Percentiles rank a stretch among this genome's conserved stretches.
Evolutionary conservation across 1,284 basidiomycete genomes (phyloP).

Genomic region (Fomitopsis pinicola): DNA sequence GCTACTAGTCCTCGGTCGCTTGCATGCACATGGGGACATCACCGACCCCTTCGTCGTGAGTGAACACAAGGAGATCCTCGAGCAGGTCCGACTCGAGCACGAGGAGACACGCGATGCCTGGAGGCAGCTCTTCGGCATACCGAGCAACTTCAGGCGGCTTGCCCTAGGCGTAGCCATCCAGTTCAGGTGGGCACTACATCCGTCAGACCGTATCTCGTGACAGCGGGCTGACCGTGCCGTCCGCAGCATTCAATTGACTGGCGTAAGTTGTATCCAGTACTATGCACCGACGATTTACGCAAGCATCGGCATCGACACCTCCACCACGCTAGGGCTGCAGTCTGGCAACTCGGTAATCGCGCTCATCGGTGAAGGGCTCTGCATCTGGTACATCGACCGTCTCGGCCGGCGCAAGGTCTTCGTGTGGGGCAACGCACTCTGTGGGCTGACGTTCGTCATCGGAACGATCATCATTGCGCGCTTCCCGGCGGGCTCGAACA

Average conservation of each 20-base stretch:
- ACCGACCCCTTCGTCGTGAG: slow-evolving; percentile 42
- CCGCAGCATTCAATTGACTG: slow-evolving; percentile 39
- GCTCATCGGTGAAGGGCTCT: slow-evolving; percentile 51
- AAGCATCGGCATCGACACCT: slow-evolving; percentile 39
- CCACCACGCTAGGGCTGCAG: slow-evolving; percentile 47
- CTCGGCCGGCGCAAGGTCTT: slow-evolving; percentile 50
- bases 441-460: slow-evolving; percentile 49
- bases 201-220: neutral
- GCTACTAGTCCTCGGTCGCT: slow-evolving; percentile 38
- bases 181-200: slow-evolving; percentile 19
- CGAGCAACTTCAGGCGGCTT: slow-evolving; percentile 42
- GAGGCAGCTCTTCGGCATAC: slow-evolving; percentile 45
- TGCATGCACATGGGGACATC: slow-evolving; percentile 47
- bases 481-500: slow-evolving; percentile 43
- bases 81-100: slow-evolving; percentile 33
- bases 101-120: slow-evolving; percentile 28
- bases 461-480: slow-evolving; percentile 48
- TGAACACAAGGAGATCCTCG: slow-evolving; percentile 33
- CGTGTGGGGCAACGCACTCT: slow-evolving; percentile 49
- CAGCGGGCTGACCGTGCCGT: slow-evolving; percentile 30
- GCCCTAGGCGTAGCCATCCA: slow-evolving; percentile 34
- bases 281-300: slow-evolving; percentile 40
- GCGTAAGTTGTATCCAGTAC: slow-evolving; percentile 47
- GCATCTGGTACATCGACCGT: slow-evolving; percentile 54
- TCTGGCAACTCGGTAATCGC: slow-evolving; percentile 59